Base-by-base conservation (phyloP, 768 basidiomycete species). In the Naganishia vaughanmartiniae region DNA sequence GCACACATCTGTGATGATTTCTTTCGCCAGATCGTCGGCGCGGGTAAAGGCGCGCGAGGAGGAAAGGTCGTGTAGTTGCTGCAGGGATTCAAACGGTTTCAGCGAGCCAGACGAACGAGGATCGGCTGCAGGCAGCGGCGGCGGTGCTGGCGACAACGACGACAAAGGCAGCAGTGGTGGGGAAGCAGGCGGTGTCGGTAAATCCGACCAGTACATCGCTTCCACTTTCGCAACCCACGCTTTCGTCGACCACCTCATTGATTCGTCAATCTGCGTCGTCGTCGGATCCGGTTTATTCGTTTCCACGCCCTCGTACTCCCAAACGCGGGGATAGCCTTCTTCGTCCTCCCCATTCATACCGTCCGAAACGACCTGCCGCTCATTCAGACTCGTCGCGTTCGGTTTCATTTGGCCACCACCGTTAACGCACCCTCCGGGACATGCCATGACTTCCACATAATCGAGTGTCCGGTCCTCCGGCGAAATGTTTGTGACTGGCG, bases 341-440 rank as follows among this genome's bases (percentile, higher is more conserved):
- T 83, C 87, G 76, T 92, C 85, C 58, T 57, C 65, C 33, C 69
- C 69, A 65, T 1, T 51, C 72, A 65, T 71, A 77, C 45, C 81
- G 76, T 60, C 74, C 74, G 66, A 89, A 80, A 36, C 63, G 45
- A 21, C 54, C 31, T 72, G 36, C 15, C 26, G 54, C 42, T 69
- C 67, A 24, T 53, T 24, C 39, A 15, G 21, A n/a, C 48, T 51
- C n/a, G 24, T 21, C 4, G 60, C 66, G 21, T 31, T 28, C 36
- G 81, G 80, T 68, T 82, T 82, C 75, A 82, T 79, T 83, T 98
- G 96, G 6, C 96, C 96, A 26, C 95, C 96, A 10, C 96, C 96
- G 79, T 97, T 97, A 51, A 96, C 92, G 80, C 96, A 98, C 21
- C 96, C 96, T 0, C 90, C 89, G 0, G 96, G 96, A 83, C 96